A percentile compares a stretch with the other conserved stretches of the same genome.
These are phyloP conservation scores for Artemisia tridentata DNA, from an alignment of 129 eudicot species.

Conservation along the genomic window DNA sequence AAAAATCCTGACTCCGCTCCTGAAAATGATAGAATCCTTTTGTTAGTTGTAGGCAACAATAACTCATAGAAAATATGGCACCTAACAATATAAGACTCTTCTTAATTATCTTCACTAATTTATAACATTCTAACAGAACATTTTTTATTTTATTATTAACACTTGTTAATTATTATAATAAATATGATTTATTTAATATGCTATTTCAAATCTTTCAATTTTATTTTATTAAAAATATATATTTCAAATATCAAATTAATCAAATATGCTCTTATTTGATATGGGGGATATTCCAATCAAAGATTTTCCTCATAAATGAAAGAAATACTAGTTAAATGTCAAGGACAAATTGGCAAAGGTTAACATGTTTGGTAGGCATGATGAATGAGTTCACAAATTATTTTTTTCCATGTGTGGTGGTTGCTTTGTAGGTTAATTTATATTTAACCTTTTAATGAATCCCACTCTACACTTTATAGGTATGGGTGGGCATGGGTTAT, in stretches of 20 bases:
- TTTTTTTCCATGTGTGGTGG: neutral
- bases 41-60: constrained; percentile 1
- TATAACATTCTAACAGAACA: neutral
- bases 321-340: neutral
- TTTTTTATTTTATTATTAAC: neutral
- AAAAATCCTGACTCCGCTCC: too few species aligned
- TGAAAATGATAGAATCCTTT: neutral
- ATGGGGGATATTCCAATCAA: neutral
- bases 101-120: neutral
- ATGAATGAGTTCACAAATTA: constrained; percentile 19
- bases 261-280: too few species aligned
- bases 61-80: neutral
- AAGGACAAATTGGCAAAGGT: neutral
- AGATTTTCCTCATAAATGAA: neutral
- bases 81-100: neutral
- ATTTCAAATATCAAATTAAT: too few species aligned
- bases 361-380: constrained; percentile 26
- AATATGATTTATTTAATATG: too few species aligned
- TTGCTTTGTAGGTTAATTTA: constrained; percentile 24
- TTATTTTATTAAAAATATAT: too few species aligned
- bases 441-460: neutral
- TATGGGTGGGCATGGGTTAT: constrained; percentile 26
- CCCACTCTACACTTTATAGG: constrained; percentile 26
- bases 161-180: neutral
- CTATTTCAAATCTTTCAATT: too few species aligned